These are phyloP conservation scores for Botrytis aclada DNA, from an alignment of 2,329 filamentous ascomycete genomes.

Conservation along the genomic window DNA sequence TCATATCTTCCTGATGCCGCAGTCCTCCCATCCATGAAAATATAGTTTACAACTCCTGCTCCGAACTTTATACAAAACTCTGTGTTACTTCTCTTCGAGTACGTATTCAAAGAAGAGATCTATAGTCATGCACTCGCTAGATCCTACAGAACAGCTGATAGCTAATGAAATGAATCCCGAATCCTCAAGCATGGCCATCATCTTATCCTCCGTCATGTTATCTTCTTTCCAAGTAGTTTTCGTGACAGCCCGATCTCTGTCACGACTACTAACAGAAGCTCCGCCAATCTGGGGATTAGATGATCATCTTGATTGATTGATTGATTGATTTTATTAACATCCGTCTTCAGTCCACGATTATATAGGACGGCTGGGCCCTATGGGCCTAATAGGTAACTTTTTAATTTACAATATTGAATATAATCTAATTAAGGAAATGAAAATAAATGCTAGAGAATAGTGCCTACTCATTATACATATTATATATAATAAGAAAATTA, in stretches of 20 bases:
- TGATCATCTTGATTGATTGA: too few relatives aligned
- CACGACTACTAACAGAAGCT: too few relatives aligned
- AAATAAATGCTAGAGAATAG: too few relatives aligned
- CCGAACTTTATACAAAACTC: background rate
- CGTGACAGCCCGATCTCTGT: background rate
- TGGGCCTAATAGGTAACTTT: too few relatives aligned
- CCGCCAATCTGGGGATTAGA: background rate
- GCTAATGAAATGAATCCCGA: background rate
- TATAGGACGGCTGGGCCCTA: too few relatives aligned
- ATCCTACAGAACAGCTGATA: background rate
- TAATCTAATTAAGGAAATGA: too few relatives aligned
- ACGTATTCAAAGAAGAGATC: background rate
- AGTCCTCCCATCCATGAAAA: fast-evolving
- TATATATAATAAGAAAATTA: too few relatives aligned
- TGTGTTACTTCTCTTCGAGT: background rate
- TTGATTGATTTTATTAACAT: too few relatives aligned
- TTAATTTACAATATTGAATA: too few relatives aligned
- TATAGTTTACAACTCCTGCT: background rate
- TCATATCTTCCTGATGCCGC: fast-evolving
- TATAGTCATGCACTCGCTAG: background rate
- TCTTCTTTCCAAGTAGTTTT: background rate
- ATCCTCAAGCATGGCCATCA: background rate
- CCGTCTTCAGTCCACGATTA: too few relatives aligned
- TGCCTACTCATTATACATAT: too few relatives aligned
- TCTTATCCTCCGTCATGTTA: background rate